Evolutionary conservation across 805 yeast genomes (phyloP).

Genomic region (Komagataella phaffii): DNA sequence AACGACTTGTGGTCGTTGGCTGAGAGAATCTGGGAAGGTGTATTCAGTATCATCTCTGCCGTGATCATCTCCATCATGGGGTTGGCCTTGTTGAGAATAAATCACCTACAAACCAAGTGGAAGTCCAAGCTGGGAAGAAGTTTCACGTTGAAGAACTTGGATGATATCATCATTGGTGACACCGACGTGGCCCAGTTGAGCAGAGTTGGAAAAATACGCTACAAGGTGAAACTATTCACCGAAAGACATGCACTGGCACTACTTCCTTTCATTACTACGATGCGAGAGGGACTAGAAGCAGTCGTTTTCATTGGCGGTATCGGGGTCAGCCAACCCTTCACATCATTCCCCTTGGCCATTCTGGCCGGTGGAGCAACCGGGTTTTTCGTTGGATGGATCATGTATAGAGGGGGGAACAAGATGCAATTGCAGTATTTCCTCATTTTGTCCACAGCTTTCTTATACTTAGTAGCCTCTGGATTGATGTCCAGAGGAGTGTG

Average conservation of each 20-base stretch:
- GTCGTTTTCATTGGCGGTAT: conserved; percentile 76
- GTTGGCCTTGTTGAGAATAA: conserved; percentile 63
- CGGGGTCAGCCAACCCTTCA: conserved; percentile 47
- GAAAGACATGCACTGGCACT: conserved; percentile 45
- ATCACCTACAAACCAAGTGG: conserved; percentile 77
- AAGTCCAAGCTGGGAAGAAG: conserved; percentile 31
- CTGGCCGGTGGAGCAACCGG: conserved; percentile 48
- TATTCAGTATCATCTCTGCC: conserved; percentile 66
- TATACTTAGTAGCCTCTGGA: conserved; percentile 81
- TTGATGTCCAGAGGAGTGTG: conserved; percentile 78
- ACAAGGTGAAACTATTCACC: conserved; percentile 19
- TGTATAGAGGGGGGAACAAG: conserved; percentile 72
- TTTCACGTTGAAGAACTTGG: conserved; percentile 7
- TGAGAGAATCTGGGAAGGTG: conserved; percentile 84
- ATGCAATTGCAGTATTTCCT: conserved; percentile 65
- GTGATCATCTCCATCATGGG: conserved; percentile 82
- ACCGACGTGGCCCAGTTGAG: conserved; percentile 3
- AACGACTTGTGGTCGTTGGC: conserved; percentile 79
- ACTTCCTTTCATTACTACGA: conserved; percentile 60
- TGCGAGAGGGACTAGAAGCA: conserved; percentile 77
- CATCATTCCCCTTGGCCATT: conserved; percentile 53
- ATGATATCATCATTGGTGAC: background rate
- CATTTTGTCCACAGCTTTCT: conserved; percentile 62
- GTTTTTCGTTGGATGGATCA: conserved; percentile 42
- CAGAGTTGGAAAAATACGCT: background rate